Conservation (phyloP, 2,329 filamentous ascomycete genomes). For the Xylaria multiplex region DNA sequence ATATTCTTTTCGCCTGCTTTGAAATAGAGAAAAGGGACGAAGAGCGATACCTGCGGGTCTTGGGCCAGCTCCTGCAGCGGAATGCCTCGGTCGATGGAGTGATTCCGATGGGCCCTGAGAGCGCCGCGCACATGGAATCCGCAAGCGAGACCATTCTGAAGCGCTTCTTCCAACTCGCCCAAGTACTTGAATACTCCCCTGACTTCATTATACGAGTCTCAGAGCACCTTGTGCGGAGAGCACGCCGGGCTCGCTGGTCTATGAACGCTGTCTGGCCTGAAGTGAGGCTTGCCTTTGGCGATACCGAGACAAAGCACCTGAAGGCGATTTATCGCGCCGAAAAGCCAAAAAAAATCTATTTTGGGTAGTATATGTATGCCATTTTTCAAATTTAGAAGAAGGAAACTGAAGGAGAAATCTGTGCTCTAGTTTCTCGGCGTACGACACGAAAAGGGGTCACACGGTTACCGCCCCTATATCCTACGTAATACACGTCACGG, state of each 20-base stretch:
- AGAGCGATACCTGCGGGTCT: constrained; percentile 21
- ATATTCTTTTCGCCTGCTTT: constrained; percentile 27
- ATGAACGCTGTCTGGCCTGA: constrained; percentile 21
- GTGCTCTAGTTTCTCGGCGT: neutral
- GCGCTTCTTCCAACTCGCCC: constrained; percentile 27
- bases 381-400: constrained; percentile 5
- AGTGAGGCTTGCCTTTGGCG: constrained; percentile 17
- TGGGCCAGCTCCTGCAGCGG: constrained; percentile 15
- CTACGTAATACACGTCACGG: no score
- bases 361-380: constrained; percentile 2
- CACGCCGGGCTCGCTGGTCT: constrained; percentile 19
- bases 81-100: constrained; percentile 20
- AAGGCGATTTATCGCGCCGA: constrained; percentile 18
- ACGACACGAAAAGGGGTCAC: no score
- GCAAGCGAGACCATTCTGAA: constrained; percentile 23
- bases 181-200: constrained; percentile 13
- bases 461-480: neutral
- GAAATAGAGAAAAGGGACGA: constrained; percentile 19
- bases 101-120: constrained; percentile 16
- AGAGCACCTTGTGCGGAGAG: constrained; percentile 21
- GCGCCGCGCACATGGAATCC: constrained; percentile 4
- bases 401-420: neutral
- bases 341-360: neutral
- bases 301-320: constrained; percentile 13
- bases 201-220: constrained; percentile 21